phyloP scores from a whole-genome alignment of 2,329 filamentous ascomycete genomes.

The Monosporascus sp. region DNA sequence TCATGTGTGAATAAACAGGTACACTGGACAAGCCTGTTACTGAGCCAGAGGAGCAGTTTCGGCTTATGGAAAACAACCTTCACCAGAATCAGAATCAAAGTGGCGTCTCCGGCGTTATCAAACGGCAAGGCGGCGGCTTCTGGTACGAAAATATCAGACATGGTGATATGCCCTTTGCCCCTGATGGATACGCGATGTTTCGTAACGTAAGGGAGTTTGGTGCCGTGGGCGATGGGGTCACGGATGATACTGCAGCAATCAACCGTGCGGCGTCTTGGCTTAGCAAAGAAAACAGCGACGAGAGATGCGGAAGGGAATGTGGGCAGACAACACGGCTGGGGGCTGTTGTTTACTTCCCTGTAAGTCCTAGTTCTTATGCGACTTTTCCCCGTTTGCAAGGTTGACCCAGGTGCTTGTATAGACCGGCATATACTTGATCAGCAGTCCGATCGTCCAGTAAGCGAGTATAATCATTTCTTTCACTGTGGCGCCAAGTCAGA shows the following conservation, averaged over 20 bases:
- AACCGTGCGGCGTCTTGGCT: constrained; percentile 5
- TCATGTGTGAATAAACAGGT: too few species aligned
- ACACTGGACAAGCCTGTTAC: too few species aligned
- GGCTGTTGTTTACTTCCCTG: constrained; percentile 14
- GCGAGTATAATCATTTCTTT: not conserved
- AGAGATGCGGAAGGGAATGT: constrained; percentile 5
- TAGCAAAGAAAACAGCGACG: constrained; percentile 4
- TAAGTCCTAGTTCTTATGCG: not conserved
- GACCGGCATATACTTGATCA: constrained; percentile 11
- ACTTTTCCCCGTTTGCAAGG: too few species aligned
- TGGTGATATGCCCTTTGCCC: constrained; percentile 3
- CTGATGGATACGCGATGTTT: constrained; percentile 44
- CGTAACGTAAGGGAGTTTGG: constrained; percentile 53
- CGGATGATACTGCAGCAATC: constrained; percentile 6
- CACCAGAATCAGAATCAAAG: too few species aligned
- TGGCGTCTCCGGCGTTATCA: too few species aligned
- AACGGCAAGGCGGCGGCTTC: too few species aligned
- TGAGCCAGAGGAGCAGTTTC: too few species aligned
- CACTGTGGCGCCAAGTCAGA: not conserved
- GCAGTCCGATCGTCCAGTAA: constrained; percentile 5
- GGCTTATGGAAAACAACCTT: too few species aligned
- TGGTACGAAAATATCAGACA: not conserved
- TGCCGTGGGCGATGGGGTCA: constrained; percentile 21
- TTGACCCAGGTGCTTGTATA: too few species aligned
- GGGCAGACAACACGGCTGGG: constrained; percentile 3